Conservation (phyloP, 768 basidiomycete genomes). For the Nevesoporus exiguus region DNA sequence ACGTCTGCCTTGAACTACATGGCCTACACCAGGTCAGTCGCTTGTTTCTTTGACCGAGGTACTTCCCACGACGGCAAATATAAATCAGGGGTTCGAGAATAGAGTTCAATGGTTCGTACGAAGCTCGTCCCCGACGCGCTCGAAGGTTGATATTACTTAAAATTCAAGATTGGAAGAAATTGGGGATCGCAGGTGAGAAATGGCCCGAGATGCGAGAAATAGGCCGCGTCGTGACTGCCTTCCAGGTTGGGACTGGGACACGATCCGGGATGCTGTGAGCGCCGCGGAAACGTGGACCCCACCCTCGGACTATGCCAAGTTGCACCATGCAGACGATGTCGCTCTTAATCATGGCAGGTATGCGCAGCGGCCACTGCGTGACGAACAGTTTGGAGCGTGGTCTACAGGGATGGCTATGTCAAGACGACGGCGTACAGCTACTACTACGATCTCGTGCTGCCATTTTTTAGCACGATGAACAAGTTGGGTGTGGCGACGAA, state of each 20-base stretch:
- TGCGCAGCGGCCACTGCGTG: not conserved
- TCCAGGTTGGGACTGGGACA: slow-evolving; percentile 11
- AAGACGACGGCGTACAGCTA: not conserved
- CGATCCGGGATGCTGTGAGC: slow-evolving; percentile 9
- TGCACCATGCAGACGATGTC: slow-evolving; percentile 10
- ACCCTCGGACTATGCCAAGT: slow-evolving; percentile 11
- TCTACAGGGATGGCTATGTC: not conserved
- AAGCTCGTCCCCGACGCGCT: not conserved
- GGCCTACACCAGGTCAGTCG: slow-evolving; percentile 9
- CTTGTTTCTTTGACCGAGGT: not conserved
- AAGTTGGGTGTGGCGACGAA: not conserved
- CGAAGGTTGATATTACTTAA: not conserved
- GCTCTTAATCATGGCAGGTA: slow-evolving; percentile 13
- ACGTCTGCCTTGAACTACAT: slow-evolving; percentile 14
- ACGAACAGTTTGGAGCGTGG: not conserved
- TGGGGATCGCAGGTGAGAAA: slow-evolving; percentile 14
- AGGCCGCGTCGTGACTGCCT: not conserved
- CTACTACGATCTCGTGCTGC: not conserved
- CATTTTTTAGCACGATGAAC: slow-evolving; percentile 12
- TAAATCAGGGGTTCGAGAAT: slow-evolving; percentile 12
- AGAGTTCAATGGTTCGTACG: slow-evolving; percentile 9
- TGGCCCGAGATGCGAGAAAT: not conserved
- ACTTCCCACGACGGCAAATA: not conserved
- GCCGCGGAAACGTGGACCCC: slow-evolving; percentile 14
- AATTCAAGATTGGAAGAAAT: slow-evolving; percentile 10